Evolutionary conservation across 495 filamentous ascomycete genomes (phyloP).

Genomic region (Penicillium tannophilum): DNA sequence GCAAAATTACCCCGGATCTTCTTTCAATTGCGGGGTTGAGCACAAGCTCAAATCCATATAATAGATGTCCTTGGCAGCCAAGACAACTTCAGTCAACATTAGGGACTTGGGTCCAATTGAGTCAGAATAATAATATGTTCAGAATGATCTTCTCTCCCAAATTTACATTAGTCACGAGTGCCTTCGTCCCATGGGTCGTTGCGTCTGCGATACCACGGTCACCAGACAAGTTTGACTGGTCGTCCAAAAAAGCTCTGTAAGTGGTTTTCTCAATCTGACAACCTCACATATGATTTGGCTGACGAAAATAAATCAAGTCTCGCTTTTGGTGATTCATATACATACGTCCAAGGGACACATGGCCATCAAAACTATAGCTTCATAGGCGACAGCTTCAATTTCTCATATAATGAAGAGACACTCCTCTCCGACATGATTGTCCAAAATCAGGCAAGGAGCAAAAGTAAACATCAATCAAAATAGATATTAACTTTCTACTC

Average conservation of each 20-base stretch:
- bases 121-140: neutral
- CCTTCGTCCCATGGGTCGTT: slow-evolving; percentile 1
- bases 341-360: slow-evolving; percentile 53
- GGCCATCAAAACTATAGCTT: slow-evolving; percentile 52
- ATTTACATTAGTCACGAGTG: slow-evolving; percentile 3
- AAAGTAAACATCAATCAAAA: neutral
- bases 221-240: slow-evolving; percentile 32
- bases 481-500: neutral
- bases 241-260: slow-evolving; percentile 33
- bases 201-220: slow-evolving; percentile 14
- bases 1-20: slow-evolving; percentile 17
- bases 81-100: no score
- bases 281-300: neutral
- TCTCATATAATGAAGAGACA: slow-evolving; percentile 38
- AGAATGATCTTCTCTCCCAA: slow-evolving; percentile 7
- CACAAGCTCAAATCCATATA: neutral
- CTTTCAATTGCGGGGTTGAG: slow-evolving; percentile 16
- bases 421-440: slow-evolving; percentile 51
- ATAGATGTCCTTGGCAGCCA: neutral
- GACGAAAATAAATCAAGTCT: slow-evolving; percentile 26
- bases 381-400: slow-evolving; percentile 47
- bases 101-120: no score
- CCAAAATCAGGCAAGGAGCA: slow-evolving; percentile 44
- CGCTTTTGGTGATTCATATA: slow-evolving; percentile 60
- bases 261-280: neutral